A percentile compares a stretch with the other conserved stretches of the same genome.
Evolutionary conservation across 495 filamentous ascomycete genomes (phyloP).

Genomic region (Penicillium steckii): DNA sequence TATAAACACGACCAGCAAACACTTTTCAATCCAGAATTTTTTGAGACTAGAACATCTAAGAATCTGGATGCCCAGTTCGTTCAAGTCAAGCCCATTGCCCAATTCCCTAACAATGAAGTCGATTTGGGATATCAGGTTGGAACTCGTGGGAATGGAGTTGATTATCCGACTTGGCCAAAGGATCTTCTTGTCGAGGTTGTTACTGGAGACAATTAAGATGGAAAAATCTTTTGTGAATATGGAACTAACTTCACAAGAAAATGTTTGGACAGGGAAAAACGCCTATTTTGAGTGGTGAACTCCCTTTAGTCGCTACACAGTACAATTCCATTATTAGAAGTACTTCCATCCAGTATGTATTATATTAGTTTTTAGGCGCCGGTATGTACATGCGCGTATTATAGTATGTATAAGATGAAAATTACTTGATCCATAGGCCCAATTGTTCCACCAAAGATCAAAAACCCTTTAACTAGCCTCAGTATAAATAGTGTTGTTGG

Average conservation of each 20-base stretch:
- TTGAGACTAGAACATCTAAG: not conserved
- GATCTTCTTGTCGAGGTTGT: not conserved
- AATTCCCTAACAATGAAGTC: not conserved
- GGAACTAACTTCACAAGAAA: no score
- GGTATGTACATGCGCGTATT: no score
- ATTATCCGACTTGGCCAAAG: not conserved
- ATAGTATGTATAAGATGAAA: no score
- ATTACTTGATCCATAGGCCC: no score
- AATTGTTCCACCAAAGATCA: no score
- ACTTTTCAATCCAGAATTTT: not conserved
- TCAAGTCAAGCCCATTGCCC: not conserved
- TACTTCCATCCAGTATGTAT: no score
- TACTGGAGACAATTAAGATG: not conserved
- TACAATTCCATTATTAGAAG: no score
- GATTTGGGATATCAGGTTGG: not conserved
- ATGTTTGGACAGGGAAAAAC: no score
- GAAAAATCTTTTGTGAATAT: not conserved
- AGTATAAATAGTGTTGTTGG: constrained; percentile 2
- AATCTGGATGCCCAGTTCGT: not conserved
- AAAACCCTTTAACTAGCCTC: constrained; percentile 7
- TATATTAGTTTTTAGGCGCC: no score
- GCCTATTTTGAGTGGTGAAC: no score
- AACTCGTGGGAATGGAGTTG: not conserved
- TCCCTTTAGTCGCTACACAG: no score
- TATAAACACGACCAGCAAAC: not conserved